Evolutionary conservation across 495 filamentous ascomycete genomes (phyloP).

Genomic region (Aspergillus cavernicola): DNA sequence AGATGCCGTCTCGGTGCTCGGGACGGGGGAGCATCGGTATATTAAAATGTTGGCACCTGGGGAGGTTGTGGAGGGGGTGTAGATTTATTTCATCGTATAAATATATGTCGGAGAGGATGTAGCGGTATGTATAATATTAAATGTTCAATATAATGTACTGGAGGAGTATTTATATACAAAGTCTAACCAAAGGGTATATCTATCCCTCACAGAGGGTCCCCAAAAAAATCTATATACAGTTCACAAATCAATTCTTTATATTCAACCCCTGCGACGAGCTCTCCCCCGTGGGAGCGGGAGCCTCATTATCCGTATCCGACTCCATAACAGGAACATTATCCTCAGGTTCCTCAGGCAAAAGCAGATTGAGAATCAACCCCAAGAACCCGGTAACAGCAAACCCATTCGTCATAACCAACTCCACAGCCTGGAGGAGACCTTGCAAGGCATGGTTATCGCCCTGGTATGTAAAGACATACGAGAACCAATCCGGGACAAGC

Average conservation of each 20-base stretch:
- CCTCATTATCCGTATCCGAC: slow-evolving; percentile 20
- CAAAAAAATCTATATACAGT: background rate
- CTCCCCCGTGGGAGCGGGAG: background rate
- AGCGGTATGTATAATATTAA: background rate
- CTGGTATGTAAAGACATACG: slow-evolving; percentile 67
- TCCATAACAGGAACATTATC: slow-evolving; percentile 41
- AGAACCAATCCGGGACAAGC: slow-evolving; percentile 74
- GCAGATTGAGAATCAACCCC: slow-evolving; percentile 67
- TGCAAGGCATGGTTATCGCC: slow-evolving; percentile 67
- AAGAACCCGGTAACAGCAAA: slow-evolving; percentile 65
- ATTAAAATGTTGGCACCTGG: slow-evolving; percentile 47
- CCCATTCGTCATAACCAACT: slow-evolving; percentile 71
- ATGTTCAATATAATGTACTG: too few relatives aligned
- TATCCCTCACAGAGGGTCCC: background rate
- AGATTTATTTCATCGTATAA: background rate
- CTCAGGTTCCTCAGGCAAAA: slow-evolving; percentile 70
- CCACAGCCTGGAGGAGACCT: slow-evolving; percentile 81
- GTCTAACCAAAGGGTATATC: too few relatives aligned
- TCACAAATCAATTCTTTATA: background rate
- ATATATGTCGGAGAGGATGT: background rate
- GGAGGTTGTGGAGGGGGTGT: slow-evolving; percentile 38
- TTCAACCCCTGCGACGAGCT: background rate
- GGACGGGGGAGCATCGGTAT: slow-evolving; percentile 62
- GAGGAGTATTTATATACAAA: too few relatives aligned
- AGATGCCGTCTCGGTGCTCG: slow-evolving; percentile 56